These are phyloP conservation scores for Cladobotryum mycophilum DNA, from an alignment of 2,329 filamentous ascomycete species.

Conservation along the genomic window DNA sequence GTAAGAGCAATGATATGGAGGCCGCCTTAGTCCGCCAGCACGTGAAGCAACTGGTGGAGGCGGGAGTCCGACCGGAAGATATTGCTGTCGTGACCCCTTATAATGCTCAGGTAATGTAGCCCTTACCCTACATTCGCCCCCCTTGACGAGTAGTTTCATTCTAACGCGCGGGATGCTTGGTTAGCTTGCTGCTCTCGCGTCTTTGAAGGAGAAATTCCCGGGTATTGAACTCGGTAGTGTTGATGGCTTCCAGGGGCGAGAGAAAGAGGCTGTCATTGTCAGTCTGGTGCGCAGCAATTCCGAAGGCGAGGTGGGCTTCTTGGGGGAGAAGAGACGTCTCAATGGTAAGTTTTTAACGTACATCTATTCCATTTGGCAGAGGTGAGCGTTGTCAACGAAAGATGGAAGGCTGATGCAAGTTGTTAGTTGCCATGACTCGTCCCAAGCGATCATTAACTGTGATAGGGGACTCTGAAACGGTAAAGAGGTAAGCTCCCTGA, in stretches of 20 bases:
- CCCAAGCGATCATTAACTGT: conserved; percentile 85
- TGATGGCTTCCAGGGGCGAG: conserved; percentile 93
- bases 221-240: conserved; percentile 93
- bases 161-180: conserved; percentile 7
- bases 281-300: conserved; percentile 90
- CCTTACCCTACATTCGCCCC: conserved; percentile 8
- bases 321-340: conserved; percentile 83
- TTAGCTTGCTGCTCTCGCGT: conserved; percentile 69
- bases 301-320: conserved; percentile 82
- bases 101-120: conserved; percentile 67
- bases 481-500: conserved; percentile 60
- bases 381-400: too few relatives aligned
- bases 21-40: conserved; percentile 74
- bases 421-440: conserved; percentile 93
- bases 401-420: too few relatives aligned
- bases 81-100: conserved; percentile 95
- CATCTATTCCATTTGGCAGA: too few relatives aligned
- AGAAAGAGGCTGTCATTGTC: conserved; percentile 92
- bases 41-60: conserved; percentile 66
- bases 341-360: conserved; percentile 60
- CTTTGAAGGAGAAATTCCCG: conserved; percentile 73
- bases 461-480: conserved; percentile 90
- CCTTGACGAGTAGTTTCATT: not conserved
- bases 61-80: conserved; percentile 74
- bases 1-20: conserved; percentile 90